These are phyloP conservation scores for Coemansia sp. DNA, from an alignment of 192 early-diverging fungal genomes.

Conservation along the genomic window DNA sequence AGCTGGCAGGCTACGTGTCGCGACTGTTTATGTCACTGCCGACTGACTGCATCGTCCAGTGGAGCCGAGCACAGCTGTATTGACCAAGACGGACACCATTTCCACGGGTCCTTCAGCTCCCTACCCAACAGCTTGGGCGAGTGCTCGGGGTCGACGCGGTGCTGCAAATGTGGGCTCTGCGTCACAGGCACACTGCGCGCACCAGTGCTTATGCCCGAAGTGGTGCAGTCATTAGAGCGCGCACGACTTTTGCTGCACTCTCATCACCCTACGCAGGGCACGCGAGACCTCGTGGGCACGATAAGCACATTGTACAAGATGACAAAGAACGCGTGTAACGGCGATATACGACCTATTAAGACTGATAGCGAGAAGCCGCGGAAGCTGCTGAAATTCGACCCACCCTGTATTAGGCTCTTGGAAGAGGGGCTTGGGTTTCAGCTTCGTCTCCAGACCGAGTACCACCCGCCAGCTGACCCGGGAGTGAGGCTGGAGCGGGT, in stretches of 20 bases:
- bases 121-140: conserved; percentile 4
- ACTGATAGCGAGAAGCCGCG: conserved; percentile 23
- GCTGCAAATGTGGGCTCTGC: conserved; percentile 40
- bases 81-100: conserved; percentile 42
- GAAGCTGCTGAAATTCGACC: conserved; percentile 41
- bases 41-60: neutral
- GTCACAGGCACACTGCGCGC: neutral
- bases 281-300: conserved; percentile 35
- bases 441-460: conserved; percentile 17
- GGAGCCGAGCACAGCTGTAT: conserved; percentile 20
- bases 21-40: conserved; percentile 32
- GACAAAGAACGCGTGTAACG: conserved; percentile 27
- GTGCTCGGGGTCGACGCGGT: conserved; percentile 21
- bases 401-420: conserved; percentile 34
- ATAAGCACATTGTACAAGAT: conserved; percentile 24
- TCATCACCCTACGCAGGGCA: conserved; percentile 43
- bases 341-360: conserved; percentile 27
- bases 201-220: conserved; percentile 23
- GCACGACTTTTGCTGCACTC: conserved; percentile 24
- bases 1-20: conserved; percentile 33
- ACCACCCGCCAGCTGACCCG: conserved; percentile 25
- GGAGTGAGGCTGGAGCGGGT: conserved; percentile 19
- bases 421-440: conserved; percentile 39
- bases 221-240: conserved; percentile 16
- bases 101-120: conserved; percentile 22